These are phyloP conservation scores for Globisporangium rhizosaccharum DNA, from an alignment of 352 stramenopile genomes.

Conservation along the genomic window DNA sequence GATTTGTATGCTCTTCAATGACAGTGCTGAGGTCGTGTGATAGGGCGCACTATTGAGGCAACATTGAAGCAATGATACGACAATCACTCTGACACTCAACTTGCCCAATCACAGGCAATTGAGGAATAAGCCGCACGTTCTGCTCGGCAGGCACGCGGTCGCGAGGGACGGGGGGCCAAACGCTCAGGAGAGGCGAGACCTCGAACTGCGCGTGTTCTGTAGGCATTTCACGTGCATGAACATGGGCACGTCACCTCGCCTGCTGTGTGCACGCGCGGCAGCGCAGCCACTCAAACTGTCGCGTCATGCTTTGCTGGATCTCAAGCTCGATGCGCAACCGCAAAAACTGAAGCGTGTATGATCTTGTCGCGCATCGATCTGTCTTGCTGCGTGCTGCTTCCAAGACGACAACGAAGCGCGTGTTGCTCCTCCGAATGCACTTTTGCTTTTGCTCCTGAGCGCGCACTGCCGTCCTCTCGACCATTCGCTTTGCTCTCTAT, in stretches of 20 bases:
- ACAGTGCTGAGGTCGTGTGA: too few species aligned
- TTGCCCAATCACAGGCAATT: not conserved
- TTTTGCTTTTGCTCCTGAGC: constrained; percentile 53
- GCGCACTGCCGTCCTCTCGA: constrained; percentile 25
- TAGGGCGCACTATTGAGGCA: too few species aligned
- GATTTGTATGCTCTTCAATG: too few species aligned
- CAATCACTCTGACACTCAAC: not conserved
- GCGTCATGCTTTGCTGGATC: constrained; percentile 30
- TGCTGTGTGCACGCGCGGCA: not conserved
- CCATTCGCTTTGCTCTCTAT: constrained; percentile 17
- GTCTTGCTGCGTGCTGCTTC: not conserved
- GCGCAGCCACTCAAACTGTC: constrained; percentile 3
- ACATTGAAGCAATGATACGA: too few species aligned
- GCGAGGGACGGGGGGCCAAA: not conserved
- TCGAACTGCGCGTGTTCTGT: not conserved
- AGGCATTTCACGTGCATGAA: not conserved
- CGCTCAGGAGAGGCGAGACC: not conserved
- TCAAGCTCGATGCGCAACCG: not conserved
- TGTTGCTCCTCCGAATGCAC: constrained; percentile 18
- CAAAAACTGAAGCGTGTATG: not conserved
- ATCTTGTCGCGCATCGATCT: not conserved
- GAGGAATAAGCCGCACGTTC: constrained; percentile 9
- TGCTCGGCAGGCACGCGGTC: not conserved
- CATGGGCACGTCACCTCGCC: not conserved
- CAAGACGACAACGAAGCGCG: not conserved